Evolutionary conservation across 805 yeast genomes (phyloP).

Genomic region (Phaffomyces thermotolerans): DNA sequence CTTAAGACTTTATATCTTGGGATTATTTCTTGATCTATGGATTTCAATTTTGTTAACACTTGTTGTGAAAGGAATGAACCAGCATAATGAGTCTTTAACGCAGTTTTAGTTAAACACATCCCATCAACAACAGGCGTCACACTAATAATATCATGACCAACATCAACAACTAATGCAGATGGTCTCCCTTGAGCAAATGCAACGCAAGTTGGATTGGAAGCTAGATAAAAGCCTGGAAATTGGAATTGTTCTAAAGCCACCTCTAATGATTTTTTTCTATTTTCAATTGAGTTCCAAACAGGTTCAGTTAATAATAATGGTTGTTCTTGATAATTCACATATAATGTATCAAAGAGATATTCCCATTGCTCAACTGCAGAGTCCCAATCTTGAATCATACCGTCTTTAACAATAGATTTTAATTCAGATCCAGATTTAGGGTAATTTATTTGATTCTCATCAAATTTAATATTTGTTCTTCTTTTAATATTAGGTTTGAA

Average conservation of each 20-base stretch:
- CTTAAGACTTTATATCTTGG: conserved; percentile 42
- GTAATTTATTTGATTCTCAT: conserved; percentile 37
- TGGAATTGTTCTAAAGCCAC: conserved; percentile 58
- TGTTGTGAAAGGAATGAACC: conserved; percentile 62
- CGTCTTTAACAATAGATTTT: conserved; percentile 52
- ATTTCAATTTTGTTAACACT: conserved; percentile 34
- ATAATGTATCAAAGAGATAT: conserved; percentile 47
- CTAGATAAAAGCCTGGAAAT: conserved; percentile 76
- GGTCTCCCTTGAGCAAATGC: conserved; percentile 88
- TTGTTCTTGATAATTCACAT: conserved; percentile 52
- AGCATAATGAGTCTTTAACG: conserved; percentile 63
- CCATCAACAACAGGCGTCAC: conserved; percentile 84
- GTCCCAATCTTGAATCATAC: conserved; percentile 78
- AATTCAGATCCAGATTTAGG: conserved; percentile 49
- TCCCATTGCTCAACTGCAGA: conserved; percentile 69
- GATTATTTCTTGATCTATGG: conserved; percentile 28
- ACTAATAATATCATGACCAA: conserved; percentile 72
- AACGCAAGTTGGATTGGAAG: conserved; percentile 79
- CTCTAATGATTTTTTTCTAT: conserved; percentile 67
- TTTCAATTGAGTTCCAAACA: conserved; percentile 66
- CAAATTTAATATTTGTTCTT: conserved; percentile 25
- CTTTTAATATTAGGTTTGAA: conserved; percentile 9
- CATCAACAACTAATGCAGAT: conserved; percentile 76
- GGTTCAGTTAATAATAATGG: conserved; percentile 85
- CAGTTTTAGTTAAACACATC: conserved; percentile 61